phyloP scores from a whole-genome alignment of 2,329 filamentous ascomycete species.

The Zymoseptoria tritici region DNA sequence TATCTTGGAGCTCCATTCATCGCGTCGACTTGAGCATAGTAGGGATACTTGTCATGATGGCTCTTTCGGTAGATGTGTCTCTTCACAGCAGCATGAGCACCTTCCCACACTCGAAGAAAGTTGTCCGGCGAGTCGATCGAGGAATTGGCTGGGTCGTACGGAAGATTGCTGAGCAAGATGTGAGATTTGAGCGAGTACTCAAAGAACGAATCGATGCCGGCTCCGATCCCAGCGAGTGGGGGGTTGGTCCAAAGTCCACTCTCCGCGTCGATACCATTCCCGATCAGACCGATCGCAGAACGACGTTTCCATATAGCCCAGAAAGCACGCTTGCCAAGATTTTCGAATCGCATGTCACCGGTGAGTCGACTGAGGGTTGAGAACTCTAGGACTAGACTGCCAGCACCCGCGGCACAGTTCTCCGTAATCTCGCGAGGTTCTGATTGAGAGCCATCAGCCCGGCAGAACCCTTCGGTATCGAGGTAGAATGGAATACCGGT shows the following conservation, averaged over 20 bases:
- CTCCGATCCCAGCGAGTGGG: conserved; percentile 85
- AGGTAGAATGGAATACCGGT: conserved; percentile 87
- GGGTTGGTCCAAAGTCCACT: conserved; percentile 76
- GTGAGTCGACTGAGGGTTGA: conserved; percentile 82
- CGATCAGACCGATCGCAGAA: conserved; percentile 79
- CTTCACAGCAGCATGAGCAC: conserved; percentile 79
- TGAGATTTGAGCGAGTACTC: conserved; percentile 96
- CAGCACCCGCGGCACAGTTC: conserved; percentile 94
- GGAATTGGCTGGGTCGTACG: conserved; percentile 45
- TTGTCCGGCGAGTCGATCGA: conserved; percentile 55
- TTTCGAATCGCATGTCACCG: conserved; percentile 80
- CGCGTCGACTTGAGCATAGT: conserved; percentile 86
- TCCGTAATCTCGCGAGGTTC: conserved; percentile 69
- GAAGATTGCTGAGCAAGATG: conserved; percentile 72
- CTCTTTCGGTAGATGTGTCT: conserved; percentile 75
- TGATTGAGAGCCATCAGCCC: conserved; percentile 22
- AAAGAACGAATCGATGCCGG: conserved; percentile 96
- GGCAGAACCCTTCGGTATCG: conserved; percentile 42
- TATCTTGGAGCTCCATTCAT: conserved; percentile 80
- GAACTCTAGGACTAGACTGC: conserved; percentile 88
- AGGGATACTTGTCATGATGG: conserved; percentile 68
- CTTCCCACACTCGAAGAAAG: conserved; percentile 76
- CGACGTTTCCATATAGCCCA: conserved; percentile 93
- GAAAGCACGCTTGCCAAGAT: conserved; percentile 82
- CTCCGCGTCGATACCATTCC: conserved; percentile 87